A percentile compares a stretch with the other conserved stretches of the same genome.
phyloP scores from a whole-genome alignment of 163 green algal species.

The Scenedesmus sp. region DNA sequence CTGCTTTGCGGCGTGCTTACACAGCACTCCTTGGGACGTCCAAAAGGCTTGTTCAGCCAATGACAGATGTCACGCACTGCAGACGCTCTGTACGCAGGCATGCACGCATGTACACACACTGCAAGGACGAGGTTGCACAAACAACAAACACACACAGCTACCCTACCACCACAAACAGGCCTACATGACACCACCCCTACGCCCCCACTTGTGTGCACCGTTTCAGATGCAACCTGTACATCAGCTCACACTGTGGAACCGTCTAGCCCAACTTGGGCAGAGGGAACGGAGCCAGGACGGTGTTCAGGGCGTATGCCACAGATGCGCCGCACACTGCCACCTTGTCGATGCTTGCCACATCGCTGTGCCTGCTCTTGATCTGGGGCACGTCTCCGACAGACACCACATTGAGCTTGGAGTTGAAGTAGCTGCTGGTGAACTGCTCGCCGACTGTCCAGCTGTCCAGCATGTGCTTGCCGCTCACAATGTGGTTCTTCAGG shows the following conservation, averaged over 20 bases:
- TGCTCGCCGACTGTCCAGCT: conserved; percentile 7
- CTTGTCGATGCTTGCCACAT: not conserved
- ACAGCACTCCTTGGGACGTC: not conserved
- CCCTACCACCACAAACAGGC: not conserved
- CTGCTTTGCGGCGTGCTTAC: not conserved
- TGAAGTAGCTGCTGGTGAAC: conserved; percentile 18
- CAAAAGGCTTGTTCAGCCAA: not conserved
- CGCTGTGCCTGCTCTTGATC: conserved; percentile 10
- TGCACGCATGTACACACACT: not conserved
- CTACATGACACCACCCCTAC: not conserved
- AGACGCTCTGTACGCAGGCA: not conserved
- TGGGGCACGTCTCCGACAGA: not conserved
- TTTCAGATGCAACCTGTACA: not conserved
- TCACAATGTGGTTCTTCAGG: conserved; percentile 46
- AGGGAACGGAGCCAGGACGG: conserved; percentile 31
- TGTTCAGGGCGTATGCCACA: conserved; percentile 35
- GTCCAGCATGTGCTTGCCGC: not conserved
- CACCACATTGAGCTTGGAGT: conserved; percentile 8
- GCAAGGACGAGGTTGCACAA: not conserved
- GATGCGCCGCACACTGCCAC: conserved; percentile 18
- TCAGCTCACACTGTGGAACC: not conserved
- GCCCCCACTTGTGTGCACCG: not conserved
- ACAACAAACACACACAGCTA: not conserved
- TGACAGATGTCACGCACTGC: not conserved
- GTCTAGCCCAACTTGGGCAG: conserved; percentile 30